Evolutionary conservation across 2,329 filamentous ascomycete species (phyloP), one percentile per base, ranked within the genome.

Genomic region (Fusarium sp.): DNA sequence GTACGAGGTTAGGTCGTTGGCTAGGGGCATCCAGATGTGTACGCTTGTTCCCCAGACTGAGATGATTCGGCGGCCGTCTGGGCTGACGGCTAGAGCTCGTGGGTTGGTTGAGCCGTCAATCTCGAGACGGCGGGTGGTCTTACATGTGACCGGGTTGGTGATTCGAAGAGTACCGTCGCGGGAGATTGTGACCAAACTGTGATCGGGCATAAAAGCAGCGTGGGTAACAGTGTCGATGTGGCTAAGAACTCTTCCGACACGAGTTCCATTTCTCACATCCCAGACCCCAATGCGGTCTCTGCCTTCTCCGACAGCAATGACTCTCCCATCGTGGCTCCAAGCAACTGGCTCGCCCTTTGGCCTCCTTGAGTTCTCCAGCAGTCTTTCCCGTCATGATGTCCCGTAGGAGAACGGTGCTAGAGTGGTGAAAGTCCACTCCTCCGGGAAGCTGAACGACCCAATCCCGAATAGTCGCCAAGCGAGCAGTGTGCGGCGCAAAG

Each of bases 31-130:
- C 84, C 84, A 85, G 49, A 82, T 64, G 72, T 84, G 79, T 14
- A 85, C 80, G 9, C 77, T 79, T 1, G 79, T 67, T 57, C 81
- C 82, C 84, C 83, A 85, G 60, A 85, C 75, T 33, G 80, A 83
- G 22, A 81, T 76, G 22, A 85, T 76, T 35, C 80, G 75, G 9
- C 61, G 62, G 27, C 82, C 83, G 61, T 83, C 79, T 1, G 67
- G 69, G 4, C 81, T 80, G 6, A 84, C 80, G 42, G 75, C 78
- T 20, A 85, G 63, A 22, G 79, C 77, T 2, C 80, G 81, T 6
- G 83, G 80, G 53, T 79, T 80, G 35, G 66, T 71, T 16, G 74
- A 73, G 12, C 72, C 75, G 11, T 79, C 81, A 5, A 83, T 76
- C 42, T 85, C 83, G 11, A 84, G 79, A 55, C 80, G 78, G 56